These are phyloP conservation scores for Exophiala sideris DNA, from an alignment of 2,329 filamentous ascomycete genomes.

Conservation along the genomic window DNA sequence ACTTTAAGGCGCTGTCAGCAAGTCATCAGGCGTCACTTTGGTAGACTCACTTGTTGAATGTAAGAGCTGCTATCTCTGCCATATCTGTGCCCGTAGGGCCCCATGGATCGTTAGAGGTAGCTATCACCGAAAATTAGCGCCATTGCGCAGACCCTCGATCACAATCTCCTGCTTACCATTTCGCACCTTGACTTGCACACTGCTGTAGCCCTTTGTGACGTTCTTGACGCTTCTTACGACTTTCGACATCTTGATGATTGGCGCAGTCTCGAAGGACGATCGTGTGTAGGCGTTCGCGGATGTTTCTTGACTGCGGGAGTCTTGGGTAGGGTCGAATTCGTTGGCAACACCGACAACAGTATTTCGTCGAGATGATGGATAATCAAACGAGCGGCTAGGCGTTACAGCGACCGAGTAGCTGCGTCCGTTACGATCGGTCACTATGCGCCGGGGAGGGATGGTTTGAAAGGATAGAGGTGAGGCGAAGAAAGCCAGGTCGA, in stretches of 20 bases:
- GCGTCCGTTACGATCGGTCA: slow-evolving; percentile 25
- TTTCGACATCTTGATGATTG: slow-evolving; percentile 69
- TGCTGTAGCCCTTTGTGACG: slow-evolving; percentile 97
- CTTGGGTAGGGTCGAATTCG: slow-evolving; percentile 14
- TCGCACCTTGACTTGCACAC: slow-evolving; percentile 94
- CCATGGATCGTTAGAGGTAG: slow-evolving; percentile 98
- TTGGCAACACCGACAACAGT: slow-evolving; percentile 22
- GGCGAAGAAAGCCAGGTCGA: slow-evolving; percentile 27
- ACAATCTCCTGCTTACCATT: slow-evolving; percentile 65
- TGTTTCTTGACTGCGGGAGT: slow-evolving; percentile 7
- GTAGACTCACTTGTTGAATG: slow-evolving; percentile 78
- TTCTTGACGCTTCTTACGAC: slow-evolving; percentile 98
- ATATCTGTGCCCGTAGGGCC: slow-evolving; percentile 96
- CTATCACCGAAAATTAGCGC: slow-evolving; percentile 47
- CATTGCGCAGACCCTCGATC: background rate
- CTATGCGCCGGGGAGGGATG: slow-evolving; percentile 22
- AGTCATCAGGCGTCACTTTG: background rate
- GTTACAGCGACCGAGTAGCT: slow-evolving; percentile 26
- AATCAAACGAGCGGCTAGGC: slow-evolving; percentile 23
- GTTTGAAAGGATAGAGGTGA: slow-evolving; percentile 24
- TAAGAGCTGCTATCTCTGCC: slow-evolving; percentile 97
- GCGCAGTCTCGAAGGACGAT: slow-evolving; percentile 19
- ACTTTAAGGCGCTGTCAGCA: slow-evolving; percentile 46
- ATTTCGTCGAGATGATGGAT: slow-evolving; percentile 19
- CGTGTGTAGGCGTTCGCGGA: slow-evolving; percentile 21